Base-by-base conservation (phyloP, 371 early-diverging fungal species). In the Encephalitozoon romaleae region DNA sequence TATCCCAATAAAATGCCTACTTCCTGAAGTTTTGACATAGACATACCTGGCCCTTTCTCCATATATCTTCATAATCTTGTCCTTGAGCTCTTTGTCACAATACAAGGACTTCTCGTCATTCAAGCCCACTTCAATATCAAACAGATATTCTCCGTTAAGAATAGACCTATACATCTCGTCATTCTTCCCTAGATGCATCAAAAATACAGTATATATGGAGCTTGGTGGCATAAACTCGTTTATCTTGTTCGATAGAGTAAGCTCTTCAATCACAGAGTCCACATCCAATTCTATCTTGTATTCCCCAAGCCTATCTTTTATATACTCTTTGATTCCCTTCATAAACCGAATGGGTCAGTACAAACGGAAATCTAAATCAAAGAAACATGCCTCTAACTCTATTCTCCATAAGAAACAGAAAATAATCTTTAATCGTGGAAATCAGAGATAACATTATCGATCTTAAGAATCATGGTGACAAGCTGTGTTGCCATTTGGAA, bases 401-500 rank as follows among this genome's bases (percentile, higher is more conserved):
- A 2, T 21, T 21, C 21, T 47, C 21, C 21, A 47, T 8, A 21
- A 47, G 49, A 15, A 47, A 47, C 49, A 47, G 49, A 47, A 42
- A 47, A 47, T 47, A 47, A 18, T 15, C 49, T 47, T 47, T 47
- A 47, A 47, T 47, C 49, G 8, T 47, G 8, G 21, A 38, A 59
- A 15, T 59, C 59, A 28, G 59, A 59, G 32, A 85, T 82, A 45
- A 88, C 84, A 67, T 88, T 87, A 76, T 88, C 86, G 74, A 87
- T 86, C 72, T 88, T 88, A 9, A 89, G 74, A 74, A 98, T 93
- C 90, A 93, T 93, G 86, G 93, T 94, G 77, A 95, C 99, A 32
- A 98, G 87, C 87, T 99, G 98, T 52, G 96, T 97, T 23, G 99
- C 95, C 74, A 96, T 88, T 76, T 92, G 85, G 84, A 92, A 91